Base-by-base conservation (phyloP, 805 yeast species). In the Candida schatavii region DNA sequence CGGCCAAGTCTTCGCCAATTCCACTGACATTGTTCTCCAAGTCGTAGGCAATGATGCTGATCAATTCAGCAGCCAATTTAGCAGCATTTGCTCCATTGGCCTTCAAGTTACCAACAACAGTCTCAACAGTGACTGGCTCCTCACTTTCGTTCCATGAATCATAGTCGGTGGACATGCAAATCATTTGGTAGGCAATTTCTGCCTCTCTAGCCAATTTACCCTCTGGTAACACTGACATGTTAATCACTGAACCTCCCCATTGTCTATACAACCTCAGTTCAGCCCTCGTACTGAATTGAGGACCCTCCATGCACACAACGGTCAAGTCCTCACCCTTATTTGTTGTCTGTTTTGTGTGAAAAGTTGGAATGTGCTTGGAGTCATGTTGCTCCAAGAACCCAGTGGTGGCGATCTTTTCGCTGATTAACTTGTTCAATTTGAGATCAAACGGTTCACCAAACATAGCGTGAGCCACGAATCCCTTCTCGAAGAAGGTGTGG, bases 91-190 rank as follows among this genome's bases (percentile, higher is more conserved):
- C 83, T 39, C 86, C 75, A 68, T 93, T 93, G 46, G 96, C 93
- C 57, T 79, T 78, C 59, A 91, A 75, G 62, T 93, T 87, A 42
- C 95, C 88, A 39, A 93, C 89, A 32, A 93, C 97, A 3, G 95
- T 85, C 68, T 90, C 97, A n/a, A 93, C 98, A 6, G 98, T 90
- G 37, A 93, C 99, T 2, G 98, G 91, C 57, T 91, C 97, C 59
- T 83, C 98, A 41, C 78, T 80, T 55, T 85, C 95, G 59, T 89
- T 86, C 99, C 99, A 93, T 19, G 99, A 95, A 61, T 93, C 99
- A 66, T 93, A 93, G 64, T 93, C 99, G 3, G 99, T 93, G 1
- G 96, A 84, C 99, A 93, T 93, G 68, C 99, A 93, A 49, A 93
- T 78, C 97, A 93, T 93, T 66, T 91, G 98, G 68, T 93, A 93